Percentiles rank a stretch among this genome's conserved stretches.
Evolutionary conservation across 1,284 basidiomycete genomes (phyloP).

Genomic region (Ganoderma sp.): DNA sequence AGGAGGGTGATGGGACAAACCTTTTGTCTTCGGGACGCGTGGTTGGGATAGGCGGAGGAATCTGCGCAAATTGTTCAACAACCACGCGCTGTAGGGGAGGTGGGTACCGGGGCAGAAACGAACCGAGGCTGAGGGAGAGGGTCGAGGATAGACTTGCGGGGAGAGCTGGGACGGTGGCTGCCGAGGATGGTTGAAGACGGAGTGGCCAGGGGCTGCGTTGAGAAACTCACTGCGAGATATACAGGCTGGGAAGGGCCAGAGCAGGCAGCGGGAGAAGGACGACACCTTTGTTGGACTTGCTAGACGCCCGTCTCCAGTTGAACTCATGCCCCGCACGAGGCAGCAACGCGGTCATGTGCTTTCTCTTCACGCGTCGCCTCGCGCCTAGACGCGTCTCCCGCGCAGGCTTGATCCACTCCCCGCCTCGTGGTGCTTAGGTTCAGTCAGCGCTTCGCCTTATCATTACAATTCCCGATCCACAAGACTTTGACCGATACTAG

Average conservation of each 20-base stretch:
- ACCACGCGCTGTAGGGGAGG: not conserved
- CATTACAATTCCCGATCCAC: not conserved
- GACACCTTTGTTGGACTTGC: conserved; percentile 24
- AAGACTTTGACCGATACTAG: no score
- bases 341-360: conserved; percentile 29
- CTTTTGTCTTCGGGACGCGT: not conserved
- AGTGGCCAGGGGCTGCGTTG: not conserved
- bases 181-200: conserved; percentile 2
- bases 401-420: not conserved
- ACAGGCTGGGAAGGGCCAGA: conserved; percentile 1
- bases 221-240: not conserved
- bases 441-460: not conserved
- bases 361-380: not conserved
- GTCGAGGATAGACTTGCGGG: not conserved
- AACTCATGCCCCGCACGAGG: conserved; percentile 33
- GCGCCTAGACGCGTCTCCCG: conserved; percentile 3
- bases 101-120: not conserved
- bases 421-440: not conserved
- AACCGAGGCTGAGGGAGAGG: not conserved
- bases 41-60: conserved; percentile 6
- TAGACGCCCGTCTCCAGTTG: conserved; percentile 23
- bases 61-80: conserved; percentile 3
- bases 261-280: conserved; percentile 3
- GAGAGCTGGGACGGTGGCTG: not conserved
- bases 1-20: not conserved